Conservation (phyloP, 2,329 filamentous ascomycete genomes). For the Cercospora janseana region DNA sequence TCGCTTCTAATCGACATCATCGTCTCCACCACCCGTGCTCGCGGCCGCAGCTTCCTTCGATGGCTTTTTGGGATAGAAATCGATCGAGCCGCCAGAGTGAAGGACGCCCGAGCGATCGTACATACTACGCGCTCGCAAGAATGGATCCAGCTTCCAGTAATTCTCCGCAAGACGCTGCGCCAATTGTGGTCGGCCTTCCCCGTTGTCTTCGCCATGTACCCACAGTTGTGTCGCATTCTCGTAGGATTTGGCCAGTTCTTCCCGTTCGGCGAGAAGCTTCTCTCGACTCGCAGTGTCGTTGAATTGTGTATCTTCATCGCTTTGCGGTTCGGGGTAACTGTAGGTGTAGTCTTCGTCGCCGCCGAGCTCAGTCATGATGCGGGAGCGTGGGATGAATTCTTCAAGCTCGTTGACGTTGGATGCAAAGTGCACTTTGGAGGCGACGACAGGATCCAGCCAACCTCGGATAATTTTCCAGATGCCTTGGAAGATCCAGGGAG, state of each 20-base stretch:
- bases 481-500: constrained; percentile 96
- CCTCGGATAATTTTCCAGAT: constrained; percentile 94
- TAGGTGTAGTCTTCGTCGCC: constrained; percentile 85
- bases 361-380: constrained; percentile 79
- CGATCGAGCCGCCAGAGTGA: constrained; percentile 62
- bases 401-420: constrained; percentile 76
- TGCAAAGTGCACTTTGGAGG: constrained; percentile 89
- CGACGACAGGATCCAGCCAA: constrained; percentile 96
- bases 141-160: constrained; percentile 90
- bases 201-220: constrained; percentile 57
- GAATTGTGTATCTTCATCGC: constrained; percentile 75
- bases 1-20: constrained; percentile 15
- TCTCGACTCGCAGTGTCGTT: constrained; percentile 61
- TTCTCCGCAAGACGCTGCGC: constrained; percentile 60
- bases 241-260: constrained; percentile 66
- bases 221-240: constrained; percentile 74
- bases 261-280: constrained; percentile 62
- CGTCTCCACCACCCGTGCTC: background rate
- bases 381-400: constrained; percentile 66
- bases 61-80: constrained; percentile 66
- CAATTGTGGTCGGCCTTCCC: constrained; percentile 34
- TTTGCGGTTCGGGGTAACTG: constrained; percentile 71
- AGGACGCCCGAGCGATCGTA: constrained; percentile 82
- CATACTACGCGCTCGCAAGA: constrained; percentile 74
- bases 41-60: background rate